A percentile compares a stretch with the other conserved stretches of the same genome.
Conservation (phyloP, 2,329 filamentous ascomycete species). For the Fusarium multiceps region DNA sequence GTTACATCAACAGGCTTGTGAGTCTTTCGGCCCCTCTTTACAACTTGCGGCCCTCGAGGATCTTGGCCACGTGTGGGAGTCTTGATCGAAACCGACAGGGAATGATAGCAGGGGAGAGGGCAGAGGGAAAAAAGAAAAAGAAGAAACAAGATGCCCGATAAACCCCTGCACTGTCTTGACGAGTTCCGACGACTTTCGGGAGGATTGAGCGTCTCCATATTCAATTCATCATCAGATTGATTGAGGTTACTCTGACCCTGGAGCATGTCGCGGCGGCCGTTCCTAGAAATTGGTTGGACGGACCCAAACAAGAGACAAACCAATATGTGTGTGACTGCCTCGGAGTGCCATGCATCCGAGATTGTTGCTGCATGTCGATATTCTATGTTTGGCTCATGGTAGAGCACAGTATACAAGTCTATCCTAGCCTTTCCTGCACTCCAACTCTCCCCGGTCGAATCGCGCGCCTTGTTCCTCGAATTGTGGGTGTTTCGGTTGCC, state of each 20-base stretch:
- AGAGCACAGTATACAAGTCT: constrained; percentile 18
- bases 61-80: constrained; percentile 43
- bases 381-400: constrained; percentile 33
- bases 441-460: constrained; percentile 20
- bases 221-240: constrained; percentile 23
- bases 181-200: constrained; percentile 22
- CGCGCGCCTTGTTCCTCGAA: constrained; percentile 9
- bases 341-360: constrained; percentile 44
- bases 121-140: constrained; percentile 1
- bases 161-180: constrained; percentile 14
- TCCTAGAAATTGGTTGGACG: constrained; percentile 26
- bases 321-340: constrained; percentile 42
- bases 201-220: constrained; percentile 13
- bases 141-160: constrained; percentile 2
- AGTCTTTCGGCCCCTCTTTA: constrained; percentile 18
- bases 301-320: constrained; percentile 17
- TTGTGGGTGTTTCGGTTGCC: constrained; percentile 31
- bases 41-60: constrained; percentile 18
- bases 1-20: constrained; percentile 21
- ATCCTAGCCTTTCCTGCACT: constrained; percentile 30
- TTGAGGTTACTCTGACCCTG: constrained; percentile 28
- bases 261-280: constrained; percentile 25
- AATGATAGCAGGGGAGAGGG: background rate
- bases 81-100: constrained; percentile 22
- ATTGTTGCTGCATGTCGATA: constrained; percentile 46